Evolutionary conservation across 78 protist species (phyloP).

Genomic region (Dictyostelium capitatum): DNA sequence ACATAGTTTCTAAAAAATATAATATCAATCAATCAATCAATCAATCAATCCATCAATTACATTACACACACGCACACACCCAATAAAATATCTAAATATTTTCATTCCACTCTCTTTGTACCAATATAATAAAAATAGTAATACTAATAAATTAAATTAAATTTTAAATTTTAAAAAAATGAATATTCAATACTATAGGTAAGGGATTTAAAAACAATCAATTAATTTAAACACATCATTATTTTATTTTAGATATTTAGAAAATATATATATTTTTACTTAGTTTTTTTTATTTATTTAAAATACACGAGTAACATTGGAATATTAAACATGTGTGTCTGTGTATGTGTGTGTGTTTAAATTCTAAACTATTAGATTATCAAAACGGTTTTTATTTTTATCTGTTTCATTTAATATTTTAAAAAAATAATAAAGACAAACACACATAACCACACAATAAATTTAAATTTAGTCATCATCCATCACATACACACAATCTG

Average conservation of each 20-base stretch:
- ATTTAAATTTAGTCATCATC: neutral
- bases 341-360: too few species aligned
- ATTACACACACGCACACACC: too few species aligned
- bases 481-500: neutral
- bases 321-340: too few species aligned
- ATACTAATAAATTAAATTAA: neutral
- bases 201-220: neutral
- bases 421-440: too few species aligned
- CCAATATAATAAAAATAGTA: too few species aligned
- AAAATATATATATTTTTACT: neutral
- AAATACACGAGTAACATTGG: too few species aligned
- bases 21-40: neutral
- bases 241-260: neutral
- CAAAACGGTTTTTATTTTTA: too few species aligned
- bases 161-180: neutral
- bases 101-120: neutral
- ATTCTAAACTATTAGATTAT: too few species aligned
- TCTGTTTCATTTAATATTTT: neutral
- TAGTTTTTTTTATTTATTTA: neutral
- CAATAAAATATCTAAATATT: too few species aligned
- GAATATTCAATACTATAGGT: slow-evolving; percentile 13
- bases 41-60: too few species aligned
- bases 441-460: neutral
- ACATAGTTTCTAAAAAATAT: neutral
- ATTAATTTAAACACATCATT: neutral